Evolutionary conservation across 2,329 filamentous ascomycete genomes (phyloP).

Genomic region (Emydomyces testavorans): DNA sequence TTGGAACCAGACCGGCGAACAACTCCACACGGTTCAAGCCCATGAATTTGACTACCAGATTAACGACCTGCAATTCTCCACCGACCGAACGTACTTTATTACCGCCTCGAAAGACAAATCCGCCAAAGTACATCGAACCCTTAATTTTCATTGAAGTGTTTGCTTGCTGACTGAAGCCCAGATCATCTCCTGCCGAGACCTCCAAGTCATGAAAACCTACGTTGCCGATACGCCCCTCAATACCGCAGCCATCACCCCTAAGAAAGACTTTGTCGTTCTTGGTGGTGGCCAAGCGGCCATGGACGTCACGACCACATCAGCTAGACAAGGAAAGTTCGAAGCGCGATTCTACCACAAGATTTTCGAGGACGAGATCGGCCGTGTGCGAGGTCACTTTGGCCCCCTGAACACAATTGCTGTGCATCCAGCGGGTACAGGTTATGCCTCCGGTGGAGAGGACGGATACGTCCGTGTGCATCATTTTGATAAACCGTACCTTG

Average conservation of each 20-base stretch:
- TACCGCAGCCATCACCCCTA: conserved; percentile 82
- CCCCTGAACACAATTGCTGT: conserved; percentile 92
- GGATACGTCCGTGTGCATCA: conserved; percentile 97
- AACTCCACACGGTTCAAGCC: conserved; percentile 65
- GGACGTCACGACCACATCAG: conserved; percentile 91
- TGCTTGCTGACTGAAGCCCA: conserved; percentile 23
- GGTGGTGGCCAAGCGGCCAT: conserved; percentile 97
- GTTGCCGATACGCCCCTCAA: conserved; percentile 87
- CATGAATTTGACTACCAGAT: conserved; percentile 77
- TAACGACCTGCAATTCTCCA: conserved; percentile 88
- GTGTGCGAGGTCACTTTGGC: conserved; percentile 94
- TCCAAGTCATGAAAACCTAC: conserved; percentile 89
- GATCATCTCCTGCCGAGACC: conserved; percentile 74
- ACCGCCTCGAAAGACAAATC: conserved; percentile 97
- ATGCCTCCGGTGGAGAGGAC: conserved; percentile 93
- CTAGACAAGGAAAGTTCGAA: conserved; percentile 97
- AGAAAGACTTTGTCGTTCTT: conserved; percentile 96
- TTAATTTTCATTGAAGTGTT: not conserved
- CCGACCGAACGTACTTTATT: conserved; percentile 95
- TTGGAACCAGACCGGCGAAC: conserved; percentile 55
- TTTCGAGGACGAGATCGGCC: conserved; percentile 96
- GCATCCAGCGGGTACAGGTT: conserved; percentile 80
- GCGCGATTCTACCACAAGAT: conserved; percentile 99
- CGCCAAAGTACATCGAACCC: conserved; percentile 54
- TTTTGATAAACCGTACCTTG: conserved; percentile 97